Evolutionary conservation across 371 early-diverging fungal species (phyloP).

Genomic region (Mucor piriformis): DNA sequence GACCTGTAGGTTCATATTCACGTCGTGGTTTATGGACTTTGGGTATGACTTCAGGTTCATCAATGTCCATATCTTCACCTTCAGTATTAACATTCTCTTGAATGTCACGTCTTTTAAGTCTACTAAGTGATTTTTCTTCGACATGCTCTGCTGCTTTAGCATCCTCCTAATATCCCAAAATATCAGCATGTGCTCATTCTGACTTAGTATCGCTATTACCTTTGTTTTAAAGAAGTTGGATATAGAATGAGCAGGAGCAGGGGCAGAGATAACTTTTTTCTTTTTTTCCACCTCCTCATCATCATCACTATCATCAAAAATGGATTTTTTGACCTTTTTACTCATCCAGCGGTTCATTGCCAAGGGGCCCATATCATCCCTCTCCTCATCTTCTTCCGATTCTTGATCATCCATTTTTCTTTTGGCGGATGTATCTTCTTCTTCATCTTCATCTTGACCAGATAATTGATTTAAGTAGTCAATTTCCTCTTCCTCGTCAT

Average conservation of each 20-base stretch:
- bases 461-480: neutral
- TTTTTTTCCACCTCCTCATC: constrained; percentile 3
- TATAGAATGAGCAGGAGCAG: constrained; percentile 30
- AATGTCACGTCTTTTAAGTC: constrained; percentile 22
- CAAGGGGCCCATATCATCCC: constrained; percentile 10
- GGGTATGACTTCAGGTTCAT: neutral
- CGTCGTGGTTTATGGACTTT: neutral
- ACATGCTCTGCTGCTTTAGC: neutral
- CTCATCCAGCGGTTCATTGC: constrained; percentile 24
- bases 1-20: constrained; percentile 1
- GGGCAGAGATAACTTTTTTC: neutral
- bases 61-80: constrained; percentile 21
- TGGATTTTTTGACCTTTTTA: constrained; percentile 19
- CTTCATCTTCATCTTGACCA: constrained; percentile 5
- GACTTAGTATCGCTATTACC: neutral
- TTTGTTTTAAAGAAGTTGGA: constrained; percentile 29
- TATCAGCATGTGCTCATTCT: too few species aligned
- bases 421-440: neutral
- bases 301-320: constrained; percentile 19
- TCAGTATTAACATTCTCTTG: neutral
- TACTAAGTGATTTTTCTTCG: constrained; percentile 18
- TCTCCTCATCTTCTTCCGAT: constrained; percentile 19
- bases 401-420: constrained; percentile 17
- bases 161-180: constrained; percentile 3
- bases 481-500: constrained; percentile 18